A percentile compares a stretch with the other conserved stretches of the same genome.
Evolutionary conservation across 306 rosid genomes (phyloP).

Genomic region (Ochetophila trinervis): DNA sequence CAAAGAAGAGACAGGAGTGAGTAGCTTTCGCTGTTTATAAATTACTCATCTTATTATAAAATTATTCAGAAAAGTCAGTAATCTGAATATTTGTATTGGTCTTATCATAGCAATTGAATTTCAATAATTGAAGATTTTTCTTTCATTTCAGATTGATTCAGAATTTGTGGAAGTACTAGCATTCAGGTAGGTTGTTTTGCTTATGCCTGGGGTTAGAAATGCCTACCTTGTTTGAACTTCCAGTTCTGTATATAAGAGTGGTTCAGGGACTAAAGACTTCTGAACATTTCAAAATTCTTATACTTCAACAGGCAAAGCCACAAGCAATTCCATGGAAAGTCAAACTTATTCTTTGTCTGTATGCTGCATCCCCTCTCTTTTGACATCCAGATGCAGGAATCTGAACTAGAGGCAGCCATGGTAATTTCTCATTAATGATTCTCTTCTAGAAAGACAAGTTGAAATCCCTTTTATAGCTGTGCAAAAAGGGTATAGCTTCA

Average conservation of each 20-base stretch:
- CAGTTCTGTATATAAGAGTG: background rate
- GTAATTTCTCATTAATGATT: slow-evolving; percentile 33
- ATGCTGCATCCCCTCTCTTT: slow-evolving; percentile 62
- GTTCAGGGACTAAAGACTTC: background rate
- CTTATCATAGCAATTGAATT: background rate
- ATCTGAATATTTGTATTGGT: background rate
- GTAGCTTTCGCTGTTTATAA: slow-evolving; percentile 15
- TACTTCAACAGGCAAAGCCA: slow-evolving; percentile 61
- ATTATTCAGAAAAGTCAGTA: background rate
- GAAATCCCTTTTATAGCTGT: too few relatives aligned
- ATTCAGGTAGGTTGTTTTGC: slow-evolving; percentile 60
- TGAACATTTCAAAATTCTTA: background rate
- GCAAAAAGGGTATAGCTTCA: too few relatives aligned
- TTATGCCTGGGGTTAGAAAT: background rate
- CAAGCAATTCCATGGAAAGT: slow-evolving; percentile 73
- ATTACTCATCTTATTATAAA: background rate
- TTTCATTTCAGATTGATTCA: slow-evolving; percentile 65
- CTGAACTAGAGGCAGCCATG: slow-evolving; percentile 75
- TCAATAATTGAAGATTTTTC: slow-evolving; percentile 12
- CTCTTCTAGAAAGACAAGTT: too few relatives aligned
- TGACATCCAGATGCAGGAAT: slow-evolving; percentile 62
- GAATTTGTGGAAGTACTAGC: slow-evolving; percentile 79
- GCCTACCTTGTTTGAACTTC: too few relatives aligned
- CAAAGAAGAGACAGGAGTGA: slow-evolving; percentile 92
- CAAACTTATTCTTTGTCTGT: slow-evolving; percentile 78